Percentiles rank a stretch among this genome's conserved stretches.
phyloP scores from a whole-genome alignment of 2,329 filamentous ascomycete species.

The Trichoderma breve region DNA sequence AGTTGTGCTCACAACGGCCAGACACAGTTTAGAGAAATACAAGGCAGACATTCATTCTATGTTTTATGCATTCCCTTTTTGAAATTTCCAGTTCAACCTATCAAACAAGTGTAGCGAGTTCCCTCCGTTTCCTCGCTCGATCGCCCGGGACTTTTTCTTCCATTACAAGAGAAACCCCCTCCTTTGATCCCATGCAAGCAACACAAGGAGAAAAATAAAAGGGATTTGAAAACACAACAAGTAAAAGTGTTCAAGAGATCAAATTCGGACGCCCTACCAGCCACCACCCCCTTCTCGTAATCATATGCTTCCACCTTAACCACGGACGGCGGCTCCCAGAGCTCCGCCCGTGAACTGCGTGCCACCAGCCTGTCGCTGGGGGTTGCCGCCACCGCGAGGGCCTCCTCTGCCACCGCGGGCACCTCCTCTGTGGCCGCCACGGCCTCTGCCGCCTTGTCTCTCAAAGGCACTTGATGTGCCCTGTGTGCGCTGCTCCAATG shows the following conservation, averaged over 20 bases:
- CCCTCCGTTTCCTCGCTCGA: conserved; percentile 33
- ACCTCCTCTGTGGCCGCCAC: conserved; percentile 64
- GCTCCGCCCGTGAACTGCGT: conserved; percentile 82
- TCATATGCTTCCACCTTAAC: conserved; percentile 38
- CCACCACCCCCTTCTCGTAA: conserved; percentile 17
- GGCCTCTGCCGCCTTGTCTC: conserved; percentile 77
- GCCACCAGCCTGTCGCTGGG: conserved; percentile 66
- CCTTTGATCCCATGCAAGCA: conserved; percentile 34
- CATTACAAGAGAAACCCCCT: conserved; percentile 31
- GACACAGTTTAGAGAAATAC: neutral
- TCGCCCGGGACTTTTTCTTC: conserved; percentile 20
- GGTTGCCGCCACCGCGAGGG: conserved; percentile 54
- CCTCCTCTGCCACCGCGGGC: conserved; percentile 62
- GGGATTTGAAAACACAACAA: conserved; percentile 14
- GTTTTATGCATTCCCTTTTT: conserved; percentile 19
- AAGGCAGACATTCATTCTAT: conserved; percentile 7
- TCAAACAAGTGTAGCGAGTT: conserved; percentile 32
- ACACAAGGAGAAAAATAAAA: conserved; percentile 12
- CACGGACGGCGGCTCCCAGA: conserved; percentile 65
- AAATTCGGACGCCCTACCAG: conserved; percentile 22
- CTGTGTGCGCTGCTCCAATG: conserved; percentile 93
- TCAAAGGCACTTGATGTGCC: conserved; percentile 95
- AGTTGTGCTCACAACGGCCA: neutral
- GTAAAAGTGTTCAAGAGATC: conserved; percentile 13
- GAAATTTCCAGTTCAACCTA: conserved; percentile 32